These are phyloP conservation scores for Orychophragmus violaceus DNA, from an alignment of 345 rosid species.

Conservation along the genomic window DNA sequence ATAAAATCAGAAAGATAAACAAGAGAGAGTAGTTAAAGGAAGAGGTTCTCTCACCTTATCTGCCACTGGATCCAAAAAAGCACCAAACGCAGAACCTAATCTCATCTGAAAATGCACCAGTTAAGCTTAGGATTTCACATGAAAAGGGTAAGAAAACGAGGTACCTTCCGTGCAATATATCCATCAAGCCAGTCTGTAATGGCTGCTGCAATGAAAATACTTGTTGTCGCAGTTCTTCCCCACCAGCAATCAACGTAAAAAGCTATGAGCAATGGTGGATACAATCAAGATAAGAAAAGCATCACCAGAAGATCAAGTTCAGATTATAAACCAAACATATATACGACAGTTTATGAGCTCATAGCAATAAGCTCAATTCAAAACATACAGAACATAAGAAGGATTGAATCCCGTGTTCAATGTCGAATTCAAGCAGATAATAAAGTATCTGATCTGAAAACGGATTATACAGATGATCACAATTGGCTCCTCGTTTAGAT, in stretches of 20 bases:
- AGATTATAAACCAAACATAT: neutral
- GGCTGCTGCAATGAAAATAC: constrained; percentile 87
- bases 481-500: neutral
- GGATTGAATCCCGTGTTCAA: neutral
- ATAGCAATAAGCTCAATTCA: constrained; percentile 6
- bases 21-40: neutral
- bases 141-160: neutral
- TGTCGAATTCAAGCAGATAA: neutral
- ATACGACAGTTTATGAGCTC: neutral
- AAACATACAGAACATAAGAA: neutral
- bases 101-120: constrained; percentile 56
- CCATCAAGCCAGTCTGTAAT: constrained; percentile 99
- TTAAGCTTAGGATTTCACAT: neutral
- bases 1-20: constrained; percentile 2
- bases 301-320: too few species aligned
- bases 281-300: too few species aligned
- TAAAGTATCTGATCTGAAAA: neutral
- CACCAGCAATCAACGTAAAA: constrained; percentile 85
- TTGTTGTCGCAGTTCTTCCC: constrained; percentile 90
- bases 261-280: constrained; percentile 34
- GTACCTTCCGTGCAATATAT: constrained; percentile 88
- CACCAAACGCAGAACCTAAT: constrained; percentile 83
- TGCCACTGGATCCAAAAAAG: constrained; percentile 97
- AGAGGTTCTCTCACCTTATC: constrained; percentile 62
- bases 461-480: neutral